phyloP scores from a whole-genome alignment of 2,329 filamentous ascomycete genomes.

The Podosphaera aphanis region DNA sequence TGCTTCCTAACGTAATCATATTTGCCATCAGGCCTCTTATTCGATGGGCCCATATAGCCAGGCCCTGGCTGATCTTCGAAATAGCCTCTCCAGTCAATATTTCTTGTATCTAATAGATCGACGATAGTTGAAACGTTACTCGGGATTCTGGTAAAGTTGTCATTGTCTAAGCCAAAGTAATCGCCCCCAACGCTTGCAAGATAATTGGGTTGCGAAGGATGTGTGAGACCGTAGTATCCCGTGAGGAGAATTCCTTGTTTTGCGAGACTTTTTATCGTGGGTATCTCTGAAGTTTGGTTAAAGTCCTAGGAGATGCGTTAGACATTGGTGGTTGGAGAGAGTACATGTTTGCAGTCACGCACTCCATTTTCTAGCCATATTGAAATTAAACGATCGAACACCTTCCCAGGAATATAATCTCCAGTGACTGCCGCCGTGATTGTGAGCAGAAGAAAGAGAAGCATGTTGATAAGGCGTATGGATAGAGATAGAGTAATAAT shows the following conservation, averaged over 20 bases:
- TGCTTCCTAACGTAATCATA: constrained; percentile 18
- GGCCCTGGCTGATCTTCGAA: constrained; percentile 24
- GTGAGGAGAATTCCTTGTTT: constrained; percentile 22
- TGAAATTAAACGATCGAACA: constrained; percentile 34
- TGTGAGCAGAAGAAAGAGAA: constrained; percentile 4
- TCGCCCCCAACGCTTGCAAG: constrained; percentile 23
- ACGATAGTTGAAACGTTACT: constrained; percentile 23
- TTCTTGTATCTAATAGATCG: constrained; percentile 21
- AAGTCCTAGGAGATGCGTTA: constrained; percentile 19
- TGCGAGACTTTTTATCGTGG: constrained; percentile 20
- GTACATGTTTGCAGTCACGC: background rate
- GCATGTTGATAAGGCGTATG: constrained; percentile 4
- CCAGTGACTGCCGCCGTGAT: constrained; percentile 3
- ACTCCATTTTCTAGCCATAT: constrained; percentile 40
- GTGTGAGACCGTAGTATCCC: constrained; percentile 23
- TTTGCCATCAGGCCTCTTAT: constrained; percentile 15
- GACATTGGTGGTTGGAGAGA: background rate
- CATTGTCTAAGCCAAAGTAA: constrained; percentile 25
- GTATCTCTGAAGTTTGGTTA: constrained; percentile 19
- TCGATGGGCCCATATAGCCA: constrained; percentile 23
- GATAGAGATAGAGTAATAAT: background rate
- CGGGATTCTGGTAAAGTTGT: constrained; percentile 21
- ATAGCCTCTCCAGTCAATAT: constrained; percentile 22
- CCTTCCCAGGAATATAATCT: constrained; percentile 21
- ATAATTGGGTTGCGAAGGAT: constrained; percentile 25